These are phyloP conservation scores for Zizania palustris DNA, from an alignment of 202 grass and related monocot species.

Conservation along the genomic window DNA sequence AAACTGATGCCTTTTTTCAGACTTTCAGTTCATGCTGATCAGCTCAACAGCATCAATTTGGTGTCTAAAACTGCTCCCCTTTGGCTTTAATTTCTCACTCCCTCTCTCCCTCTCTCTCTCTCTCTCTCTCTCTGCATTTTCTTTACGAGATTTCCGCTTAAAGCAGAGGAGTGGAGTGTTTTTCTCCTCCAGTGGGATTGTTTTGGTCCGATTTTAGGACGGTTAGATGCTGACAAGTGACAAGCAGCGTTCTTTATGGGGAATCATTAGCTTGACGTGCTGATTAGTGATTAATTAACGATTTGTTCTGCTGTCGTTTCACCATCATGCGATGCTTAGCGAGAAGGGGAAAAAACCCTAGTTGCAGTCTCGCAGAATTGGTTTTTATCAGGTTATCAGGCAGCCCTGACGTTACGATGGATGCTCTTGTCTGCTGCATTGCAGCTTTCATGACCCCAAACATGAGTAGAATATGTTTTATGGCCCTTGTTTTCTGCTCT, in stretches of 20 bases:
- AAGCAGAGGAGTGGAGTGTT: slow-evolving; percentile 42
- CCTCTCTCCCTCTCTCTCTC: no score
- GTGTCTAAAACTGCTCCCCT: slow-evolving; percentile 41
- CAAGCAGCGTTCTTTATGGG: slow-evolving; percentile 48
- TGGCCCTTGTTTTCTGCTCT: slow-evolving; percentile 38
- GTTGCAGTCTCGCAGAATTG: slow-evolving; percentile 12
- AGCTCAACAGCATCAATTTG: slow-evolving; percentile 46
- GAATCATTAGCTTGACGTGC: slow-evolving; percentile 32
- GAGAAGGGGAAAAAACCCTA: background rate
- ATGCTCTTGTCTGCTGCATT: slow-evolving; percentile 39
- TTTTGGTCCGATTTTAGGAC: slow-evolving; percentile 36
- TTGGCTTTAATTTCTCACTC: slow-evolving; percentile 53
- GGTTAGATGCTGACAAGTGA: slow-evolving; percentile 56
- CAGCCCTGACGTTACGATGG: slow-evolving; percentile 33
- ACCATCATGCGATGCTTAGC: slow-evolving; percentile 39
- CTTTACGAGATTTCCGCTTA: slow-evolving; percentile 63
- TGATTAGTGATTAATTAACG: slow-evolving; percentile 19
- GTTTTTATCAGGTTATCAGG: slow-evolving; percentile 2
- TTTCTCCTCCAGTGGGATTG: slow-evolving; percentile 39
- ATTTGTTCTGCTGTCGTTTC: slow-evolving; percentile 32
- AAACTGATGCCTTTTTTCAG: slow-evolving; percentile 41
- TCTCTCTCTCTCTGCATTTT: slow-evolving; percentile 47
- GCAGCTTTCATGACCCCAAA: slow-evolving; percentile 42
- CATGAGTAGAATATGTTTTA: slow-evolving; percentile 38
- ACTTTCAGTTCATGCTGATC: slow-evolving; percentile 29